These are phyloP conservation scores for Beauveria varroae DNA, from an alignment of 2,329 filamentous ascomycete species.

Conservation along the genomic window DNA sequence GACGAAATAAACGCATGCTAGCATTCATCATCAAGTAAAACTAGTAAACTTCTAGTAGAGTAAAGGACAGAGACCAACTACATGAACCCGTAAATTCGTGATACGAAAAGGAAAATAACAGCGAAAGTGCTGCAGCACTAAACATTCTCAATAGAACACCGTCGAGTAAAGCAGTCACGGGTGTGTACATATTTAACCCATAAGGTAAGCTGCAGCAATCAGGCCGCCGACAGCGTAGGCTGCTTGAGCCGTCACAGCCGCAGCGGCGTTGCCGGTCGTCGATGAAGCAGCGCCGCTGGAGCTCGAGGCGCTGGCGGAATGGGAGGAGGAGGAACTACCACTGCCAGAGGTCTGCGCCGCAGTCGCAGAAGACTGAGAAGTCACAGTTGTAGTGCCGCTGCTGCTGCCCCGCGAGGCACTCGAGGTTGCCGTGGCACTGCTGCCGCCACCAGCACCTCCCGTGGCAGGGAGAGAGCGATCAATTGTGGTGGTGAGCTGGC, in stretches of 20 bases:
- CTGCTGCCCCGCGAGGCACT: not conserved
- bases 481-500: constrained; percentile 29
- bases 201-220: constrained; percentile 6
- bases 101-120: not conserved
- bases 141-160: too few relatives aligned
- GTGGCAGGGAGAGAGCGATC: not conserved
- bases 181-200: not conserved
- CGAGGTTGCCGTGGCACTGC: not conserved
- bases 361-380: not conserved
- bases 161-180: too few relatives aligned
- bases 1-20: not conserved
- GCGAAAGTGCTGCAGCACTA: too few relatives aligned
- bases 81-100: not conserved
- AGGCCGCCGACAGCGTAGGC: not conserved
- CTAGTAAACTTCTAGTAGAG: not conserved
- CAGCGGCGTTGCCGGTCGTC: not conserved
- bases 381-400: not conserved
- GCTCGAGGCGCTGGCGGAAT: not conserved
- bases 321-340: too few relatives aligned
- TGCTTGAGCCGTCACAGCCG: not conserved
- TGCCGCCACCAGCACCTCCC: not conserved
- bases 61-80: not conserved
- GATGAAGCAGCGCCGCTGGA: not conserved
- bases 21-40: not conserved
- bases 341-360: not conserved